Evolutionary conservation across 441 rosid genomes (phyloP).

Genomic region (Pelargonium australe): DNA sequence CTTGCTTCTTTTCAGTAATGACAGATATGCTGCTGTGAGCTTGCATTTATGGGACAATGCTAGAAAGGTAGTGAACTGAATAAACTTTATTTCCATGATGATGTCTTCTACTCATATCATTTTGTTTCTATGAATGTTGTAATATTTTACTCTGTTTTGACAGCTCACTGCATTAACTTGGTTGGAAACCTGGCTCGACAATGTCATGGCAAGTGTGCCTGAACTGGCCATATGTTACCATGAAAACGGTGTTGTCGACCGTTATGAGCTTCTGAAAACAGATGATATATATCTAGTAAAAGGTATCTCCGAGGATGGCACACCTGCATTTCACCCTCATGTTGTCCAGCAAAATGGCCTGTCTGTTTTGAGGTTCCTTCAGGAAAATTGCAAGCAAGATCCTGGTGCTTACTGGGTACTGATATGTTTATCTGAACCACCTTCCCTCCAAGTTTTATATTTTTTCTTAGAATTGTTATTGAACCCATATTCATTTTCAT

Average conservation of each 20-base stretch:
- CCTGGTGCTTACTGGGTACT: conserved; percentile 96
- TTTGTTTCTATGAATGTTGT: conserved; percentile 7
- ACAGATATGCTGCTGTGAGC: conserved; percentile 85
- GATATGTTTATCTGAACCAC: conserved; percentile 11
- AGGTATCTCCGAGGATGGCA: conserved; percentile 87
- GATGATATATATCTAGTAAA: conserved; percentile 79
- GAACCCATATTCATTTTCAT: conserved; percentile 12
- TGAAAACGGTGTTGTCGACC: conserved; percentile 83
- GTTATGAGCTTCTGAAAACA: conserved; percentile 89
- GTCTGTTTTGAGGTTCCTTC: conserved; percentile 85
- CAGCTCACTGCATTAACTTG: conserved; percentile 87
- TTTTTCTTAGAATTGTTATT: conserved; percentile 8
- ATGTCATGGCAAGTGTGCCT: conserved; percentile 96
- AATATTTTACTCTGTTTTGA: conserved; percentile 10
- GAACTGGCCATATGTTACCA: conserved; percentile 96
- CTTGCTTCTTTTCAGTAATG: conserved; percentile 88
- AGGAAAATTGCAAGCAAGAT: conserved; percentile 90
- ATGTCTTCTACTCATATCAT: conserved; percentile 4
- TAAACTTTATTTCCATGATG: conserved; percentile 11
- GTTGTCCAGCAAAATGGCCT: conserved; percentile 94
- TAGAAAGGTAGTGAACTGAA: conserved; percentile 49
- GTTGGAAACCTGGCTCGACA: conserved; percentile 99
- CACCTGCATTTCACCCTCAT: conserved; percentile 92
- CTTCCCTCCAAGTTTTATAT: not conserved
- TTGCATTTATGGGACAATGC: conserved; percentile 86